Evolutionary conservation across 202 grass and related monocot species (phyloP).

Genomic region (Alloteropsis angusta): DNA sequence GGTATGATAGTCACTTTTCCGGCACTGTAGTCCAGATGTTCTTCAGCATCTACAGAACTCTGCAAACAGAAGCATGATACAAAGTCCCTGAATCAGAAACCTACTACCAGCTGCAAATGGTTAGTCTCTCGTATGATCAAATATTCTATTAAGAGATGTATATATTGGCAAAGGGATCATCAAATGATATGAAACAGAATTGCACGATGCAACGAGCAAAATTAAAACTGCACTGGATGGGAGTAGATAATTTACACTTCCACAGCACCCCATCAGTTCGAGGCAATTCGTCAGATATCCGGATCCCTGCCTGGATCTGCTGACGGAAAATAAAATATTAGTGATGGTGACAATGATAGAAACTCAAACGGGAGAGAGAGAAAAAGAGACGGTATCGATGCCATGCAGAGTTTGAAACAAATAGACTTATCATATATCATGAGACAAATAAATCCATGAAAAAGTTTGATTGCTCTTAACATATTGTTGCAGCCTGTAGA

Average conservation of each 20-base stretch:
- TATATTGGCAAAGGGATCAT: not conserved
- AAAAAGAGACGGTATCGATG: not conserved
- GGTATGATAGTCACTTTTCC: conserved; percentile 41
- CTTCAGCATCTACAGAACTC: conserved; percentile 35
- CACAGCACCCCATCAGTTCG: conserved; percentile 43
- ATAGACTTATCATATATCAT: not conserved
- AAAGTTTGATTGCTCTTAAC: not conserved
- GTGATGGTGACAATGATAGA: not conserved
- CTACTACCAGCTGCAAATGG: not conserved
- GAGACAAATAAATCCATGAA: not conserved
- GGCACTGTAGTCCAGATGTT: conserved; percentile 36
- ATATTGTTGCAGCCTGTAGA: not conserved
- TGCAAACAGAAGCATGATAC: conserved; percentile 12
- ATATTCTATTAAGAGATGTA: not conserved
- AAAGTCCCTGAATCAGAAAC: not conserved
- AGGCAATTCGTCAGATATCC: conserved; percentile 10
- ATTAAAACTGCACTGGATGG: not conserved
- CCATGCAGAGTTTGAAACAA: not conserved
- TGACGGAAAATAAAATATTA: not conserved
- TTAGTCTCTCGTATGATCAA: not conserved
- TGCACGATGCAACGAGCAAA: not conserved
- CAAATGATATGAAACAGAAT: not conserved
- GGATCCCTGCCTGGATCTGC: not conserved
- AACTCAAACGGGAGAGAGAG: not conserved
- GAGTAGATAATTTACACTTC: conserved; percentile 34